Evolutionary conservation across 2,329 filamentous ascomycete species (phyloP), one percentile per base, ranked within the genome.

Genomic region (Aspergillus tanneri): DNA sequence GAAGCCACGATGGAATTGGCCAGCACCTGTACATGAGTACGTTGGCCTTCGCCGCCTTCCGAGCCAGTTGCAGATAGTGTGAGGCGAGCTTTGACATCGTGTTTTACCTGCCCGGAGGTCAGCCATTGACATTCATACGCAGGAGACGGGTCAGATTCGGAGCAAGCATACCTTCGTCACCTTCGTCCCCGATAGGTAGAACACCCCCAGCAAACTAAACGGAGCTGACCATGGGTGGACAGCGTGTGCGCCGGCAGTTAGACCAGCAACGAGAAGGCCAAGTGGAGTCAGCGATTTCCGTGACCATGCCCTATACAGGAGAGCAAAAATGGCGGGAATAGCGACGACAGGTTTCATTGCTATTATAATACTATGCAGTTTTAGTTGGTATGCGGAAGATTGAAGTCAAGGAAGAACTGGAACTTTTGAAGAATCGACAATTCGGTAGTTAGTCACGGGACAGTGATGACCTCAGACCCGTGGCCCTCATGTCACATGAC

Each of bases 141-240:
- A 5, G 22, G 4, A 11, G 22, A 25, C 16, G 22, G 22, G 5
- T 11, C 18, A 4, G 1, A 14, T 5, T n/a, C 44, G 46, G 23
- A 24, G 21, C 27, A 14, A 40, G 27, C 47, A 41, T 46, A 90
- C 88, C 74, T 92, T 91, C 0, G 92, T 96, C 1, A 85, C 90
- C 43, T 84, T 77, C 1, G 87, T 95, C 1, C 90, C 93, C 4
- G 87, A 83, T 3, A 95, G 74, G 70, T 96, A 97, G 75, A 97
- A 97, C 27, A 90, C 81, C 41, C 81, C 80, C 2, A 97, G 78
- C 9, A 96, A 78, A 22, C 81, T 81, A 72, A 96, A 95, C n/a
- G 90, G 91, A n/a, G 91, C 76, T 51, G 88, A 88, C 86, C 90
- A 96, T 3, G 92, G 92, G 69, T 97, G 91, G n/a, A 91, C 73